Evolutionary conservation across 345 rosid genomes (phyloP), one percentile per base, ranked within the genome.

Genomic region (Schrenkiella parvula): DNA sequence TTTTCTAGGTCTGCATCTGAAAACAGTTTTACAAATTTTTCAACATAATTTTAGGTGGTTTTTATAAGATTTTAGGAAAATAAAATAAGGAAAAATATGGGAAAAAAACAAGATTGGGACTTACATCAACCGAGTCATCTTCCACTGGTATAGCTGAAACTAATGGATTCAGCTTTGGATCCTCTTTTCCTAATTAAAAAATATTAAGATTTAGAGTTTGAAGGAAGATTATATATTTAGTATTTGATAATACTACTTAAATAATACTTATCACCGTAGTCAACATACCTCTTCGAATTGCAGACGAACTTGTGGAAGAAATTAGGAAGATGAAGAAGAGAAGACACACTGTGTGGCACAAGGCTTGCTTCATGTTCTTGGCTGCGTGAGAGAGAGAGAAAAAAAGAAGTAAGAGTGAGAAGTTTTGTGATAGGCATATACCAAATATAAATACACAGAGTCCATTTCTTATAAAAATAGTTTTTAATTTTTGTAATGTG

Each of bases 311-410:
- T 22, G 83, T 73, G 52, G 79, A 72, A 57, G 80, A 70, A 35
- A 80, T 34, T 42, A 84, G 56, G 77, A 82, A 60, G 60, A 84
- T 42, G 46, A 84, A 48, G 79, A 84, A 60, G 53, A 88, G 73
- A 71, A 80, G 75, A 66, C 61, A 59, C 54, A 56, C 62, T 70
- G 10, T 34, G 46, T 72, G 71, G 77, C 25, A 52, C 26, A 79
- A 37, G 77, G 38, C 73, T 32, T 59, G 84, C 86, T 82, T 86
- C 93, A 84, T 86, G 69, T 60, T 76, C 65, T 77, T 34, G 55
- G 39, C 41, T 69, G 15, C 6, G 41, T 39, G 43, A 22, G 65
- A 64, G 46, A 69, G 56, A 48, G 22, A 63, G 38, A 34, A 34
- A 15, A 5, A 68, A 55, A 38, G 28, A 32, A 23, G 39, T 17